Evolutionary conservation across 2,329 filamentous ascomycete genomes (phyloP), one percentile per base, ranked within the genome.

Genomic region (Colletotrichum cuscutae): DNA sequence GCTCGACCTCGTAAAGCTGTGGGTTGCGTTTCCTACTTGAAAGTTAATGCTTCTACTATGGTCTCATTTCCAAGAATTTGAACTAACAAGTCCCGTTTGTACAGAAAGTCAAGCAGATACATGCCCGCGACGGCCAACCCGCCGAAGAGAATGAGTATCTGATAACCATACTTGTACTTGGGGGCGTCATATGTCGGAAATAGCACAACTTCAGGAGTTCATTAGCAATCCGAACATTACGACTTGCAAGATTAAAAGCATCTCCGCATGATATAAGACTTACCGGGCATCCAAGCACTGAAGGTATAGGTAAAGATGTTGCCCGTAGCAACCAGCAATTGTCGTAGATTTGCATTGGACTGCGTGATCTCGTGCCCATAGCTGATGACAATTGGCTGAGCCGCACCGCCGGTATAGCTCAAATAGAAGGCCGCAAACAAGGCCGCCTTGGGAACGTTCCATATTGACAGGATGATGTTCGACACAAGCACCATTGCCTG

Each of bases 311-410:
- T 49, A 3, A 49, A 49, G 1, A 49, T 49, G 3, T 49, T 49
- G 15, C 42, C 42, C 42, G 42, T 49, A 49, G 42, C 42, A 1
- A 49, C 42, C 15, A 49, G 42, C 15, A 49, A 1, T n/a, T 49
- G 42, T n/a, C 64, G 54, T 1, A 67, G 54, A 42, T 67, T 67
- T 7, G 64, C 64, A 26, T 67, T 67, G 37, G 37, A 59, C 12
- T 67, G 64, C 54, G 64, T 67, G 37, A 67, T 67, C 28, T 60
- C 64, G 15, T 67, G 64, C 13, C 64, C 64, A 22, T 67, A 67
- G n/a, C 64, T 66, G 37, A 66, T 66, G 6, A 59, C 64, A 15
- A 67, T 26, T 12, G 64, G 64, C 13, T 67, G 64, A 2, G 64
- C 64, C 35, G 64, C 64, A 1, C 64, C 64, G 9, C 64, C 64